Evolutionary conservation across 306 rosid genomes (phyloP).

Genomic region (Cotoneaster glaucophyllus): DNA sequence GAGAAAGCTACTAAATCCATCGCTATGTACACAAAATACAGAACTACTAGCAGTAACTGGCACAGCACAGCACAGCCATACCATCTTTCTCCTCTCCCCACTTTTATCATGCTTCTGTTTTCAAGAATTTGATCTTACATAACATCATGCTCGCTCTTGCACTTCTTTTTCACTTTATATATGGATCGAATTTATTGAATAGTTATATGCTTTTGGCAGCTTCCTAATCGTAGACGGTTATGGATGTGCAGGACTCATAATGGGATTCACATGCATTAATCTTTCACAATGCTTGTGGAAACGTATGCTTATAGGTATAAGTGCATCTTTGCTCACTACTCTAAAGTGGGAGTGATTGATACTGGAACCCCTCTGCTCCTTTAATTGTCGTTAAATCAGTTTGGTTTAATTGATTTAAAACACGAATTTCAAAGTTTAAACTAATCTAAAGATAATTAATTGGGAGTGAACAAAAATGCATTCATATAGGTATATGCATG

Average conservation of each 20-base stretch:
- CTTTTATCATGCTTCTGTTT: conserved; percentile 6
- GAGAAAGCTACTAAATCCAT: conserved; percentile 25
- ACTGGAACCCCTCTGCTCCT: no score
- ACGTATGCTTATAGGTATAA: background rate
- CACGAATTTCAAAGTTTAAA: no score
- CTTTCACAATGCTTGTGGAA: background rate
- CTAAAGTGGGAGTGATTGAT: no score
- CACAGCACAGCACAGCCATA: background rate
- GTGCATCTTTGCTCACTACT: no score
- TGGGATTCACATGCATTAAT: background rate
- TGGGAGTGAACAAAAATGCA: no score
- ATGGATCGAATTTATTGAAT: background rate
- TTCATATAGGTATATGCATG: no score
- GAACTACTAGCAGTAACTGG: conserved; percentile 14
- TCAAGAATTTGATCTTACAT: background rate
- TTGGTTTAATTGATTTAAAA: no score
- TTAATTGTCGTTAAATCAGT: no score
- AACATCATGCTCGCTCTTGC: background rate
- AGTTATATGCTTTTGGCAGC: background rate
- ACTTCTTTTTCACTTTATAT: no score
- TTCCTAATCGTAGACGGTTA: background rate
- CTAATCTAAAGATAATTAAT: no score
- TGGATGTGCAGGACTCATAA: background rate
- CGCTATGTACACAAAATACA: conserved; percentile 15
- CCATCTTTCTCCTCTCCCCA: conserved; percentile 1